Percentiles rank a stretch among this genome's conserved stretches.
Evolutionary conservation across 1,139 yeast genomes (phyloP).

Genomic region (Blastobotrys niveus): DNA sequence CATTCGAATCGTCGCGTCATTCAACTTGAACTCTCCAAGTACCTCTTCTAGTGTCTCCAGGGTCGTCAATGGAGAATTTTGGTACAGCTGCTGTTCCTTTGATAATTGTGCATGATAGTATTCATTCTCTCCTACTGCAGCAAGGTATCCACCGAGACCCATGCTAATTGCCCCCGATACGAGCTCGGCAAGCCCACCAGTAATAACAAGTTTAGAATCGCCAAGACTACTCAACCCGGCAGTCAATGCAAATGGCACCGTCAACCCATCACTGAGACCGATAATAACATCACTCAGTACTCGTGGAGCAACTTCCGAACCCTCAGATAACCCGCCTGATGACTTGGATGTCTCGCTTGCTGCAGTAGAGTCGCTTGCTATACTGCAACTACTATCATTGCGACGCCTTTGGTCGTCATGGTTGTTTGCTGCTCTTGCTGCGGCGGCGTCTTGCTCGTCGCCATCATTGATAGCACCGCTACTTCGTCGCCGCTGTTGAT

Average conservation of each 20-base stretch:
- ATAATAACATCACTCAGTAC: conserved; percentile 74
- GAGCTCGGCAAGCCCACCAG: conserved; percentile 82
- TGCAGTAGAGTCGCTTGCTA: neutral
- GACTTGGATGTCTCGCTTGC: neutral
- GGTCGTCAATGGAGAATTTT: conserved; percentile 46
- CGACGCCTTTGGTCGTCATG: neutral
- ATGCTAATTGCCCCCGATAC: conserved; percentile 80
- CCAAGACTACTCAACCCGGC: conserved; percentile 78
- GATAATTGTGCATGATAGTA: conserved; percentile 46
- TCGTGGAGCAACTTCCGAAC: conserved; percentile 40
- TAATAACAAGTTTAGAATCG: conserved; percentile 64
- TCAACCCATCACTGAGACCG: conserved; percentile 74
- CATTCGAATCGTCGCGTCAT: conserved; percentile 53
- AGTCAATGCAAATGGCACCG: conserved; percentile 80
- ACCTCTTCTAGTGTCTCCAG: conserved; percentile 60
- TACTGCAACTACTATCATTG: neutral
- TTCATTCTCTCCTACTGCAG: conserved; percentile 72
- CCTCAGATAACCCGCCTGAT: conserved; percentile 8
- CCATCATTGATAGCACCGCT: conserved; percentile 2
- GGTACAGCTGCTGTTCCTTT: conserved; percentile 57
- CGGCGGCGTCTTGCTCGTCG: neutral
- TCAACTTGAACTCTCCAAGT: conserved; percentile 62
- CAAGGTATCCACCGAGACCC: conserved; percentile 81
- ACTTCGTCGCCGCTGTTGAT: neutral
- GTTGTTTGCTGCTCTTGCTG: neutral